Base-by-base conservation (phyloP, 2,329 filamentous ascomycete species). In the Zymoseptoria passerinii region DNA sequence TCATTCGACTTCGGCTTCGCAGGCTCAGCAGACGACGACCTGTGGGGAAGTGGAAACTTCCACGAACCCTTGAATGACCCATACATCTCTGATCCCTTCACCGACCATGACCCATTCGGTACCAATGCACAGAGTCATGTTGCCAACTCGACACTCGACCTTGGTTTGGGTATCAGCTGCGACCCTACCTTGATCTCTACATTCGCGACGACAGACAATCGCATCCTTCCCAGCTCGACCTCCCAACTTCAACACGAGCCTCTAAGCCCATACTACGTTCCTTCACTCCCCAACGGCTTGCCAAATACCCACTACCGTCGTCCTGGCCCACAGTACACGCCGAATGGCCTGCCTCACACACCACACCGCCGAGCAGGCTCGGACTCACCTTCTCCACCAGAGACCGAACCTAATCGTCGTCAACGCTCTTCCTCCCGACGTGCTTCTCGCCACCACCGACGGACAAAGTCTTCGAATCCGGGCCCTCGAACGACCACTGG, bases 1-100 rank as follows among this genome's bases (percentile, higher is more conserved):
- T 59, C 62, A 5, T 71, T 71, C 57, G 68, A 71, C 53, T 71
- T 71, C 55, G 68, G 68, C 53, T 71, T 71, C 58, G 63, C 63
- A 13, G 64, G 60, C 53, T 62, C 67, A 8, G 59, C 65, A 8
- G 56, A 61, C 28, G 20, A 58, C 23, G 65, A 65, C 28, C 35
- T 57, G 2, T 68, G 64, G 64, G 50, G 19, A 27, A 60, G 51
- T 18, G 50, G 60, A 29, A 60, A 61, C 16, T 64, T 63, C 51
- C 55, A 54, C 23, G 61, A 64, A 28, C 57, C 65, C n/a, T 18
- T 58, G 20, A 28, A 50, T 3, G 51, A 59, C 13, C 35, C 55
- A 23, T 66, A 61, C 53, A 57, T 57, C 10, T 54, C 62, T 16
- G 58, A 65, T 48, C 56, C 63, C 5, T 65, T 66, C 29, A 48